These are phyloP conservation scores for slime mould (Dictyostelium discoideum) DNA, from an alignment of 78 protist species.

Conservation along the genomic window dicty_2.7 NC_007088.5:2032501-2033000, in stretches of 20 bases:
- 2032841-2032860: background rate
- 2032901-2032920: background rate
- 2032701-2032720: background rate
- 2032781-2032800: constrained; percentile 16
- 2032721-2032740: background rate
- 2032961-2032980: background rate
- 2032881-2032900: no score
- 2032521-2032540: no score
- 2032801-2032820: constrained; percentile 20
- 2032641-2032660: constrained; percentile 25
- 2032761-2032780: constrained; percentile 35
- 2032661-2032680: constrained; percentile 2
- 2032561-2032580: constrained; percentile 49
- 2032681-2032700: background rate
- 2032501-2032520: no score
- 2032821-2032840: background rate
- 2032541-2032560: background rate
- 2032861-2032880: background rate
- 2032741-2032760: background rate
- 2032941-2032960: background rate
- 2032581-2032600: constrained; percentile 33
- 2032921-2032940: background rate
- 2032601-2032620: background rate
- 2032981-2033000: background rate
- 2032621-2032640: constrained; percentile 55